Evolutionary conservation across 2,329 filamentous ascomycete species (phyloP), one percentile per base, ranked within the genome.

Genomic region (Colletotrichum lupini): DNA sequence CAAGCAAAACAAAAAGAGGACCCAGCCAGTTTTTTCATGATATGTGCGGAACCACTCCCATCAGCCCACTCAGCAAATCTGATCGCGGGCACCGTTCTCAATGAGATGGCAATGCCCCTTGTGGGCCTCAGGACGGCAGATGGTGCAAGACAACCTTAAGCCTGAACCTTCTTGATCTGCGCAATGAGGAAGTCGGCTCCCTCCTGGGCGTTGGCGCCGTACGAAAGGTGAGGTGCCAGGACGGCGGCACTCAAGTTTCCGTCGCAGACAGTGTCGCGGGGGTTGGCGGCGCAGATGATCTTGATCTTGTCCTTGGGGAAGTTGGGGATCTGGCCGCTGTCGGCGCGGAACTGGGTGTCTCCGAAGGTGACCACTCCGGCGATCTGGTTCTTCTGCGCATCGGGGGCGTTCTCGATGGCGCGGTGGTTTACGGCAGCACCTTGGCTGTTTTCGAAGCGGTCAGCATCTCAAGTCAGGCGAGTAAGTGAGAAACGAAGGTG

Each of bases 261-360:
- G 49, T 68, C 66, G 53, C 67, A 70, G 4, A 70, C 67, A 11
- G 67, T 70, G 62, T 70, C 67, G 52, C 60, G 61, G 2, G 66
- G 66, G 66, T 68, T 68, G 22, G 30, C 52, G 37, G 62, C 62
- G 46, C 67, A 70, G 37, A 70, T 65, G 67, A 70, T 70, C 53
- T 70, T 78, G 60, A 80, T 81, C 75, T 81, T 79, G 67, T 81
- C 79, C n/a, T 75, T 67, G 30, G 81, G 79, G 77, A 79, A 84
- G 46, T 79, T 78, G 53, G 74, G 75, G 68, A 84, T 82, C 56
- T 79, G 79, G 35, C 79, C 82, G 24, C 79, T 75, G 75, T 83
- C 81, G 55, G 83, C 68, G 14, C 28, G 37, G 58, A 74, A 74
- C 72, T 75, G 72, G 4, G 77, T 76, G 63, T 78, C 77, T 19